A percentile compares a stretch with the other conserved stretches of the same genome.
Evolutionary conservation across 2,329 filamentous ascomycete species (phyloP).

Genomic region (Scedosporium minutisporum): DNA sequence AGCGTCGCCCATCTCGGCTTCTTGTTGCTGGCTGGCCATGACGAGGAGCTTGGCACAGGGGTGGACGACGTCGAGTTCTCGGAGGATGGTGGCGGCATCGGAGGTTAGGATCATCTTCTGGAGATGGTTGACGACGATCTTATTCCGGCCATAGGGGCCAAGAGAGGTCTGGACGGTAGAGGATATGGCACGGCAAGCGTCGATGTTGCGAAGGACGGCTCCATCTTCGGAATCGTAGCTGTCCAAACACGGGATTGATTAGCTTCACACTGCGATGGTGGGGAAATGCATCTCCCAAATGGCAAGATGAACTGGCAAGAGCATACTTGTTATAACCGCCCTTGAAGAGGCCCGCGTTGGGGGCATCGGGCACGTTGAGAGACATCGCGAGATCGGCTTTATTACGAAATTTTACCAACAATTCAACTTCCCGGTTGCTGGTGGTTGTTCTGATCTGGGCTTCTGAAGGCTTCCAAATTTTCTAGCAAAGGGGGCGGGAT

Average conservation of each 20-base stretch:
- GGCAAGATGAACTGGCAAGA: background rate
- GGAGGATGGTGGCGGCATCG: conserved; percentile 92
- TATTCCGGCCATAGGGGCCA: conserved; percentile 95
- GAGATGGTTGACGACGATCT: conserved; percentile 99
- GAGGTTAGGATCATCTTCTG: conserved; percentile 99
- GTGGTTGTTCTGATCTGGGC: background rate
- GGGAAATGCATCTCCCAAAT: conserved; percentile 7
- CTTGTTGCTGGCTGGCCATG: conserved; percentile 98
- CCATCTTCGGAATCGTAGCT: conserved; percentile 99
- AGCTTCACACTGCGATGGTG: conserved; percentile 17
- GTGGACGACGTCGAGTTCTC: conserved; percentile 96
- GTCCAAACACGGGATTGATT: conserved; percentile 14
- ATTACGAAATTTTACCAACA: background rate
- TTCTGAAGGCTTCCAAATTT: conserved; percentile 8
- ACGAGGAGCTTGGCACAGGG: conserved; percentile 94
- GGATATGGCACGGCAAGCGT: conserved; percentile 91
- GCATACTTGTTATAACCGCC: conserved; percentile 84
- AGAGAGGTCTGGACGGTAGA: conserved; percentile 95
- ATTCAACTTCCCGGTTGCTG: background rate
- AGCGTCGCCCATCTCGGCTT: conserved; percentile 97
- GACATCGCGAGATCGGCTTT: conserved; percentile 42
- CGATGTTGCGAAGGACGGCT: conserved; percentile 95
- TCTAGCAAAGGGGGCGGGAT: conserved; percentile 4
- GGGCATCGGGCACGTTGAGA: conserved; percentile 88
- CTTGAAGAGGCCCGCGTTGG: conserved; percentile 91